Base-by-base conservation (phyloP, 1,284 basidiomycete genomes). In the Cutaneotrichosporon sp. region DNA sequence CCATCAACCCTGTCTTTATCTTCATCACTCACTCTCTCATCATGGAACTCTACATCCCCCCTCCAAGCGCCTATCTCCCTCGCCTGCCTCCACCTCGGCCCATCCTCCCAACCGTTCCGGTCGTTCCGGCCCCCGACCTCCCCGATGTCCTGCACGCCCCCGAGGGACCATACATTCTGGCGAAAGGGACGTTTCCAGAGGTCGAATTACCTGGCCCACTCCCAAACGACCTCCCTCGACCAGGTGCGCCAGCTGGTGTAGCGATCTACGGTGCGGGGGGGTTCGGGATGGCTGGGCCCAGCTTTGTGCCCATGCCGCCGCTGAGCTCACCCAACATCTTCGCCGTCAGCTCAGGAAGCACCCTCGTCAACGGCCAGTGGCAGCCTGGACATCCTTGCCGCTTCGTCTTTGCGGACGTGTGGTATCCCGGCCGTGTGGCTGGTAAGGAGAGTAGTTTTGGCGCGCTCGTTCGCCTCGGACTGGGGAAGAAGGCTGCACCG, bases 31-130 rank as follows among this genome's bases (percentile, higher is more conserved):
- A 8, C 47, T 26, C 46, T 47, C 21, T 34, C 57, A 47, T 46
- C 30, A 76, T 76, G 74, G 74, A 76, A 65, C 68, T 76, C 38
- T 76, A 76, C 66, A 72, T 76, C 62, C 74, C 74, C 18, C 73
- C 73, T 7, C 72, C 74, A 11, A 56, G 58, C 49, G 52, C 62
- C 26, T 76, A 71, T 62, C 61, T 74, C 16, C 74, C 73, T 31
- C 73, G 71, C 50, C 70, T 70, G 34, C 71, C 67, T 18, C 73
- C 73, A 30, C 74, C 74, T 6, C 67, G 70, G 57, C 76, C 76
- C 2, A 67, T 70, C 14, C 40, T 64, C 22, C 77, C 77, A 3
- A 69, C 75, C 1, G 75, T 79, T 13, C 77, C 77, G 5, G 61
- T 77, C 58, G 73, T 76, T 40, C 73, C 76, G 16, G 57, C 72